Percentiles rank a stretch among this genome's conserved stretches.
These are phyloP conservation scores for Sclerotinia glacialis DNA, from an alignment of 2,329 filamentous ascomycete species.

Conservation along the genomic window DNA sequence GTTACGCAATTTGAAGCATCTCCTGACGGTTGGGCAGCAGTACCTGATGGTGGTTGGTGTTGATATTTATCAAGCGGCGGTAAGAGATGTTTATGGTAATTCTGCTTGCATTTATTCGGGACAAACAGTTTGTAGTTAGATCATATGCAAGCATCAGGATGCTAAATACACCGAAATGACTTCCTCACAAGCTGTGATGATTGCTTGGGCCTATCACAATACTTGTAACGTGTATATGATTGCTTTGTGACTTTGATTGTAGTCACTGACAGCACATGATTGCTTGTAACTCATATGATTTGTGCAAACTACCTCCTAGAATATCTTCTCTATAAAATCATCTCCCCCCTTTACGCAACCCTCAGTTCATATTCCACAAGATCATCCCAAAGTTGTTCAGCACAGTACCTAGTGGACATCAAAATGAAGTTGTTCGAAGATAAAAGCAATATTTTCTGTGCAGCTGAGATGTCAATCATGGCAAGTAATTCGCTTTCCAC, in stretches of 20 bases:
- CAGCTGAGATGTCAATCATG: background rate
- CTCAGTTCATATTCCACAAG: accelerated
- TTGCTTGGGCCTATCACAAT: background rate
- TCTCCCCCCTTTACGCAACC: background rate
- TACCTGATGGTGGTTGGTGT: accelerated
- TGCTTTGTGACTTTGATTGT: background rate
- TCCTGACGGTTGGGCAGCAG: too few species aligned
- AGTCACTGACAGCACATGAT: background rate
- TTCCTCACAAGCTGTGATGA: background rate
- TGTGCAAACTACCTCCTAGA: too few species aligned
- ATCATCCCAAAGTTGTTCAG: background rate
- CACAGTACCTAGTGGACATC: too few species aligned
- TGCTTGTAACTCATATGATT: background rate
- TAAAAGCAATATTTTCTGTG: background rate
- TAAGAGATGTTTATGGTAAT: background rate
- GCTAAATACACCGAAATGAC: background rate
- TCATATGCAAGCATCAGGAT: background rate
- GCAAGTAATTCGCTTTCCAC: background rate
- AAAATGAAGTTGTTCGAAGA: background rate
- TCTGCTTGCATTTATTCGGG: background rate
- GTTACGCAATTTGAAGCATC: too few species aligned
- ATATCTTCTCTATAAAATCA: background rate
- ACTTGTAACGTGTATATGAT: background rate
- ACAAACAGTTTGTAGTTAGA: background rate
- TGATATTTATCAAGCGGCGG: background rate